phyloP scores from a whole-genome alignment of 306 rosid genomes.

The Malus domestica region DNA sequence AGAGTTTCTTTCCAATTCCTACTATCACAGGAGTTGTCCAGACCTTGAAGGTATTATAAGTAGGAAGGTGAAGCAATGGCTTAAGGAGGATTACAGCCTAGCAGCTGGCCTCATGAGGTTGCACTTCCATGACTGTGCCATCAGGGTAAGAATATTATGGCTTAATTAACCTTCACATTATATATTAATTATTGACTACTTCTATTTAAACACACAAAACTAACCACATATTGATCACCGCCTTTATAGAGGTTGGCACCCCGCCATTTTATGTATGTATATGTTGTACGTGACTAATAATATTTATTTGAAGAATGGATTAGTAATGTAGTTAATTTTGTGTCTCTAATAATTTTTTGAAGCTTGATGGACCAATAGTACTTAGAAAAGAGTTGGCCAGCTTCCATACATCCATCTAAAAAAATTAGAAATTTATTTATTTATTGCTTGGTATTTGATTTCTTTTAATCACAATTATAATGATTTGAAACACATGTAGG shows the following conservation, averaged over 20 bases:
- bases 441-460: not conserved
- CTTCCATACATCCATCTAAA: not conserved
- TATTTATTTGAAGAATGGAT: not conserved
- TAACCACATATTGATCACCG: too few relatives aligned
- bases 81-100: conserved; percentile 39
- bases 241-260: not conserved
- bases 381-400: not conserved
- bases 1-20: conserved; percentile 39
- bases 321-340: not conserved
- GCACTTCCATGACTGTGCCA: conserved; percentile 82
- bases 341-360: not conserved
- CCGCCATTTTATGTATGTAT: not conserved
- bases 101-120: conserved; percentile 67
- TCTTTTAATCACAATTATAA: not conserved
- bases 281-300: not conserved
- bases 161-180: not conserved
- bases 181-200: not conserved
- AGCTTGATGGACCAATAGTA: not conserved
- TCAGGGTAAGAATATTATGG: conserved; percentile 36
- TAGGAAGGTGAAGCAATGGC: conserved; percentile 45
- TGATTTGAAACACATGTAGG: conserved; percentile 29
- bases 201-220: too few relatives aligned
- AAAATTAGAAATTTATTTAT: not conserved
- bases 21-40: conserved; percentile 55
- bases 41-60: conserved; percentile 51